Conservation (phyloP, 2,329 filamentous ascomycete species). For the Ascochyta pisi region DNA sequence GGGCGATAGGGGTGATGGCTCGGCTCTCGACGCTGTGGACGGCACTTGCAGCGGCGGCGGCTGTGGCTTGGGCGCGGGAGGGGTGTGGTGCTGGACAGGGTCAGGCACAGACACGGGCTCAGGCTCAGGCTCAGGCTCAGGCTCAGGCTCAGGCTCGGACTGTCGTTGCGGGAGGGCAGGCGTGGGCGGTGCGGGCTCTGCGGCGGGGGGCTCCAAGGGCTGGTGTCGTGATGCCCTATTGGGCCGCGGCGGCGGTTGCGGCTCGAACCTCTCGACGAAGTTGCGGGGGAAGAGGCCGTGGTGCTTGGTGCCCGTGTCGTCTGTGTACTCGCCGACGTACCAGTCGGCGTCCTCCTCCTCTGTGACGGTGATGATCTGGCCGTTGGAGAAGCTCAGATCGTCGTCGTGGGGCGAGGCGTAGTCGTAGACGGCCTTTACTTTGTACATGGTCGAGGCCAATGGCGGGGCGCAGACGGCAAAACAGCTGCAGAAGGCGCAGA, state of each 20-base stretch:
- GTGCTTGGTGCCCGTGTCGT: constrained; percentile 74
- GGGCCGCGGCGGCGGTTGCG: constrained; percentile 85
- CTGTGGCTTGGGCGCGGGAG: constrained; percentile 48
- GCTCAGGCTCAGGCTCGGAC: constrained; percentile 28
- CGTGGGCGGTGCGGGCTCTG: constrained; percentile 35
- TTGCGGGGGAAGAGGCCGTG: constrained; percentile 94
- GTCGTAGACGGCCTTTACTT: constrained; percentile 95
- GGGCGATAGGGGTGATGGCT: constrained; percentile 33
- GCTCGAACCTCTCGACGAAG: constrained; percentile 96
- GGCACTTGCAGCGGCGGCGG: constrained; percentile 46
- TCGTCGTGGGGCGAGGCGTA: constrained; percentile 93
- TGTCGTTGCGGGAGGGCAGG: constrained; percentile 41
- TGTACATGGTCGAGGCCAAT: constrained; percentile 63
- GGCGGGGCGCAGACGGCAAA: not conserved
- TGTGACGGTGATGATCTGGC: constrained; percentile 92
- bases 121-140: too few relatives aligned
- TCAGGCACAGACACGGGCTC: too few relatives aligned
- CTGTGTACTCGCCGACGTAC: constrained; percentile 88
- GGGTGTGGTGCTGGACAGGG: constrained; percentile 30
- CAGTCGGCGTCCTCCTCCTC: constrained; percentile 93
- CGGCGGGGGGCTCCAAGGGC: constrained; percentile 43
- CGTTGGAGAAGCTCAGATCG: constrained; percentile 84
- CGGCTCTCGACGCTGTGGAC: constrained; percentile 30
- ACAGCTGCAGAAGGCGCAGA: constrained; percentile 4
- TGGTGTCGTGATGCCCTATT: constrained; percentile 67